Evolutionary conservation across 768 basidiomycete species (phyloP).

Genomic region (Hericium erinaceus): DNA sequence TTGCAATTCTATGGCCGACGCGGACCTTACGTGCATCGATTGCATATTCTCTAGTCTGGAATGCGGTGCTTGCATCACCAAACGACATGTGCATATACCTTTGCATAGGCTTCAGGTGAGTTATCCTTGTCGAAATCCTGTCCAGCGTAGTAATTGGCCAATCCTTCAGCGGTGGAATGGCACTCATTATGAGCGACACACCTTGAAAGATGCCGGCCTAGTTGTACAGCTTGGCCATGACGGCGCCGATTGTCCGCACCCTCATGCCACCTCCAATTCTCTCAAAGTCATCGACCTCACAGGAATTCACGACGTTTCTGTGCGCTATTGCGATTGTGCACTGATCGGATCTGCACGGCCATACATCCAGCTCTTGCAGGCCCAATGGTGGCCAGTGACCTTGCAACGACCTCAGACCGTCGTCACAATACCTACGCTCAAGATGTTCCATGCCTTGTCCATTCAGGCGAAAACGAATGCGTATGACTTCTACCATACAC

Average conservation of each 20-base stretch:
- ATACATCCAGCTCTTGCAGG: constrained; percentile 3
- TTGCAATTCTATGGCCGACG: neutral
- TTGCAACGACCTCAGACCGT: constrained; percentile 7
- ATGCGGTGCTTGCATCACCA: neutral
- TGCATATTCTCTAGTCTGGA: neutral
- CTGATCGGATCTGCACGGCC: neutral
- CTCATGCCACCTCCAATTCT: neutral
- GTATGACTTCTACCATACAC: constrained; percentile 9
- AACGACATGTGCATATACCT: neutral
- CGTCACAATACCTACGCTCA: constrained; percentile 8
- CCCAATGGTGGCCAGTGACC: constrained; percentile 12
- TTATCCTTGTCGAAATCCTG: neutral
- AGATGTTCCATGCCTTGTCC: constrained; percentile 6
- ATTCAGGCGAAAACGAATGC: constrained; percentile 9
- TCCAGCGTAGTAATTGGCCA: no score
- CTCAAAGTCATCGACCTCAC: neutral
- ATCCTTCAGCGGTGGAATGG: neutral
- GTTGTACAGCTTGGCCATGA: neutral
- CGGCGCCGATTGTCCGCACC: neutral
- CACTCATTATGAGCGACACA: neutral
- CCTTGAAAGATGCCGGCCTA: neutral
- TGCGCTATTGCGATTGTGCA: neutral
- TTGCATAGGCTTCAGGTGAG: neutral
- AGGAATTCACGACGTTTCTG: neutral
- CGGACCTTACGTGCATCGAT: neutral